A percentile compares a stretch with the other conserved stretches of the same genome.
Evolutionary conservation across 2,329 filamentous ascomycete genomes (phyloP).

Genomic region (Dryadomyces quercus-mongolicae): DNA sequence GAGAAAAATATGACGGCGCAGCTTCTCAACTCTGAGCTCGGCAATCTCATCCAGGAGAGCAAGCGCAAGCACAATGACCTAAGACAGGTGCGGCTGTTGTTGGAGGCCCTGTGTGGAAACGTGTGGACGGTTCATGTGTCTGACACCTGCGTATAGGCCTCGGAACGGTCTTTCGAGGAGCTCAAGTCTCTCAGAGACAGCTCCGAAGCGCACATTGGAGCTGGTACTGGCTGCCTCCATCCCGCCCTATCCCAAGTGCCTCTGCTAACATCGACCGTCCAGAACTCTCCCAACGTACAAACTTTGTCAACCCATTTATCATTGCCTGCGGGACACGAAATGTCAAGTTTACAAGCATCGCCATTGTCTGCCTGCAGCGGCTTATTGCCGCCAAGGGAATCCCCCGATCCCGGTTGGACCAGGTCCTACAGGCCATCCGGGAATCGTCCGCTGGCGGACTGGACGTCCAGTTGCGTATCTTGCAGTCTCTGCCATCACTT

Average conservation of each 20-base stretch:
- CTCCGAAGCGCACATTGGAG: conserved; percentile 64
- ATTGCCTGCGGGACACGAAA: conserved; percentile 86
- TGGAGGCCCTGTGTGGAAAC: not conserved
- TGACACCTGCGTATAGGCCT: conserved; percentile 45
- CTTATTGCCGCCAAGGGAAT: conserved; percentile 74
- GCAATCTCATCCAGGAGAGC: conserved; percentile 86
- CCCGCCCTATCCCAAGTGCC: not conserved
- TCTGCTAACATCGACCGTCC: conserved; percentile 4
- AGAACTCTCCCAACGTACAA: conserved; percentile 73
- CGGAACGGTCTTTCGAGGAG: conserved; percentile 87
- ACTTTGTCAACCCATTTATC: conserved; percentile 88
- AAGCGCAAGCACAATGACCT: conserved; percentile 90
- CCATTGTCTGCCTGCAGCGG: conserved; percentile 77
- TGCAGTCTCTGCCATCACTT: conserved; percentile 81
- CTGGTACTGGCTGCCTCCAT: conserved; percentile 34
- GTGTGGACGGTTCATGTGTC: not conserved
- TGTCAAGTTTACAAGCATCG: conserved; percentile 78
- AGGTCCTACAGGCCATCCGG: conserved; percentile 77
- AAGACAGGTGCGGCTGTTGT: conserved; percentile 46
- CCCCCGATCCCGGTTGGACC: conserved; percentile 65
- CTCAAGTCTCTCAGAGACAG: conserved; percentile 63
- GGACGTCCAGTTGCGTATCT: conserved; percentile 90
- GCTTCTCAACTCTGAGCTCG: conserved; percentile 76
- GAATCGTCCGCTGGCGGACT: conserved; percentile 70
- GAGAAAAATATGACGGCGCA: conserved; percentile 68